Base-by-base conservation (phyloP, 2,329 filamentous ascomycete species). In the Fusarium sp. region DNA sequence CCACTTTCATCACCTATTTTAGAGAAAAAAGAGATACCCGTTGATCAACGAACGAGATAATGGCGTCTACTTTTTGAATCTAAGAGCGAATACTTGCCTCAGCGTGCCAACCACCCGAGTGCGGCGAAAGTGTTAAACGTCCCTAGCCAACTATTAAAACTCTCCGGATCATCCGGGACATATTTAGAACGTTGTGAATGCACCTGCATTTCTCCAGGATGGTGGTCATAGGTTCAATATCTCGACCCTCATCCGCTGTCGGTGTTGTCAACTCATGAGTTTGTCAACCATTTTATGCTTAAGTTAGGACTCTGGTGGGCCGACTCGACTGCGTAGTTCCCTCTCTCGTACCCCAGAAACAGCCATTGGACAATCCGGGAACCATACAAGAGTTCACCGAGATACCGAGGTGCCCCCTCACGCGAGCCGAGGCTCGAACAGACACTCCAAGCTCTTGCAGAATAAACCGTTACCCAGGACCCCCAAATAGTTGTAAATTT, bases 391-490 rank as follows among this genome's bases (percentile, higher is more conserved):
- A 6, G 1, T 9, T 50, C 24, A 13, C 18, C n/a, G 0, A 9
- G 16, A 9, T 50, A 7, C 5, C 14, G 8, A 27, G 5, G 9
- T 50, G 16, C 45, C 18, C 22, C 9, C 24, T 29, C 14, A 29
- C 16, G 24, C 9, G 24, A 27, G 45, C 9, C 9, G 45, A 50
- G 45, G 45, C 24, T n/a, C n/a, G n/a, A n/a, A n/a, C 9, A 29
- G 24, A 52, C 27, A 52, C 9, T 52, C 45, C 45, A 29, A 52
- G 45, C 45, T 52, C 45, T n/a, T 52, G 45, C 24, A n/a, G n/a
- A 52, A 52, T 29, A 3, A 52, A 29, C 22, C 10, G 45, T 8
- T 8, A 6, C 45, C 27, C 24, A 52, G 16, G 11, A 29, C 45
- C 16, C 9, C 45, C 3, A 29, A 52, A 29, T n/a, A 29, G 9